A percentile compares a stretch with the other conserved stretches of the same genome.
phyloP scores from a whole-genome alignment of 2,329 filamentous ascomycete genomes.

The Fusarium miscanthi region DNA sequence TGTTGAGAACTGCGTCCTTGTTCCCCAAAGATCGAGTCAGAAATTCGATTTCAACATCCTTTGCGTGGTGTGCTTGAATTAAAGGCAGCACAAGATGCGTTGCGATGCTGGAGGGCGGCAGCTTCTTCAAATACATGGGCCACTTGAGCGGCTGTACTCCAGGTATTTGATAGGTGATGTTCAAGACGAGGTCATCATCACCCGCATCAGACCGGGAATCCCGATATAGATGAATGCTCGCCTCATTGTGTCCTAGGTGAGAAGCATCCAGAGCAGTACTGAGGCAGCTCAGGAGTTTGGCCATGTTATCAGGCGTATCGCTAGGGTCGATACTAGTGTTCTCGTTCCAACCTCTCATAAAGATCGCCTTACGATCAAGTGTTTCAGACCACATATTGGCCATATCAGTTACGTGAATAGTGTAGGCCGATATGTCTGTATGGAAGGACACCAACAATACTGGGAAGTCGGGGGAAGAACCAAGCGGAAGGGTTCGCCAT shows the following conservation, averaged over 20 bases:
- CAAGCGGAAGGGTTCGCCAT: conserved; percentile 62
- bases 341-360: conserved; percentile 69
- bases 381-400: conserved; percentile 78
- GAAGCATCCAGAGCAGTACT: conserved; percentile 62
- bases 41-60: conserved; percentile 55
- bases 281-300: conserved; percentile 74
- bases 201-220: conserved; percentile 48
- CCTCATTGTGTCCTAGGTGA: conserved; percentile 56
- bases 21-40: conserved; percentile 57
- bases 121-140: conserved; percentile 68
- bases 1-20: conserved; percentile 64
- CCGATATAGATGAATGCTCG: conserved; percentile 57
- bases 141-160: conserved; percentile 73
- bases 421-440: conserved; percentile 69
- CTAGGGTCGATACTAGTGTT: conserved; percentile 79
- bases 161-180: conserved; percentile 71
- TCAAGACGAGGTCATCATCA: conserved; percentile 60
- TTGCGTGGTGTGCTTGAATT: conserved; percentile 58
- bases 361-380: conserved; percentile 70
- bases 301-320: conserved; percentile 74
- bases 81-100: conserved; percentile 64
- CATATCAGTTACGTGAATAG: conserved; percentile 75
- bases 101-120: conserved; percentile 55
- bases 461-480: conserved; percentile 59
- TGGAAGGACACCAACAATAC: conserved; percentile 71